These are phyloP conservation scores for Blepharisma japonicum DNA, from an alignment of 73 alveolate species.

Conservation along the genomic window DNA sequence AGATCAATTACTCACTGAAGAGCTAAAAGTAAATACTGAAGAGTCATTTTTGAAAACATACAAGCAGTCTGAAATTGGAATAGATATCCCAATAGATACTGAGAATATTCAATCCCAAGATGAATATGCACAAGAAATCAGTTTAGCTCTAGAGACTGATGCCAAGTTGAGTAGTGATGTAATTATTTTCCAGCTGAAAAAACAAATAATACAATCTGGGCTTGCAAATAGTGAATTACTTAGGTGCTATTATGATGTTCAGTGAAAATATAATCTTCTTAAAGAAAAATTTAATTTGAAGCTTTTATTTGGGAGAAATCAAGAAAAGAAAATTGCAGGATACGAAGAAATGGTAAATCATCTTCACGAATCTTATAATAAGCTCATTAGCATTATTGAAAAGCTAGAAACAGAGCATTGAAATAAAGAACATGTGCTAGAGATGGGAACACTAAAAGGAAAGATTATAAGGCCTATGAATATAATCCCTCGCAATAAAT, in stretches of 20 bases:
- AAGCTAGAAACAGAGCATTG: constrained; percentile 10
- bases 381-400: neutral
- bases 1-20: neutral
- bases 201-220: constrained; percentile 22
- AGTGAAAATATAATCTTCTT: constrained; percentile 11
- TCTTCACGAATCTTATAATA: neutral
- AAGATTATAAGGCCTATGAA: constrained; percentile 2
- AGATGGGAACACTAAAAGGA: neutral
- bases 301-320: no score
- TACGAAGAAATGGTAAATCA: no score
- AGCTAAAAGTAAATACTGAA: neutral
- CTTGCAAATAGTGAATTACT: constrained; percentile 12
- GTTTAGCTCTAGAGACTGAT: neutral
- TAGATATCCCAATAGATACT: constrained; percentile 13
- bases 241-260: neutral
- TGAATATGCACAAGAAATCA: constrained; percentile 8
- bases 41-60: neutral
- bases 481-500: no score
- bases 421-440: neutral
- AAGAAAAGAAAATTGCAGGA: no score
- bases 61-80: neutral
- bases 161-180: neutral
- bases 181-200: constrained; percentile 14
- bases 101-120: neutral
- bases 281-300: constrained; percentile 5